Evolutionary conservation across 441 rosid genomes (phyloP), one percentile per base, ranked within the genome.

Genomic region (Sinapis alba): DNA sequence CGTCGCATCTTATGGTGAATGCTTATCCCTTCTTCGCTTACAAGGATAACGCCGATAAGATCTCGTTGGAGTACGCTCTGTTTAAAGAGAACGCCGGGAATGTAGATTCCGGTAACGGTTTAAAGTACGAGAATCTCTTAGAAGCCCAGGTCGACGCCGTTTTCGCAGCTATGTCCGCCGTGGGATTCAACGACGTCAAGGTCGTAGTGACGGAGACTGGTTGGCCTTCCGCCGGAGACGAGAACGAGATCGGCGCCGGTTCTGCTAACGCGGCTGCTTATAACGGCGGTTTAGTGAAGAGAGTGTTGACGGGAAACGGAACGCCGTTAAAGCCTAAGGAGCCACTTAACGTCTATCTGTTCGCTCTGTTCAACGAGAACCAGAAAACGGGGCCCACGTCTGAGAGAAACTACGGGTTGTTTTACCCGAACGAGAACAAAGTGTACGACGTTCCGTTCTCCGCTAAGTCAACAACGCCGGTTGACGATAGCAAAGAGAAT

Each of bases 71-170:
- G 8, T 92, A 94, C 81, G 87, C 97, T 19, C 19, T 94, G 82
- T 88, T 94, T 2, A 85, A 78, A 38, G 73, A 84, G 3, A 92
- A 92, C 68, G 75, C 84, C 12, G 99, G 96, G 0, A 84, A 76
- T 5, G 88, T 82, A 19, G 99, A 94, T 81, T 82, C 96, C 18
- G 96, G 93, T 32, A 94, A 83, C 72, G 98, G 96, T 13, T 72
- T 89, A 75, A 87, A 79, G 43, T 94, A 94, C 38, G 12, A 7
- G 19, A 94, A 79, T 78, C 89, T 94, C 10, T 73, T 94, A 2
- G 99, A 94, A 0, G 99, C 99, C 2, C 96, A 94, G 51, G 64
- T 92, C 73, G 99, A 92, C 81, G 97, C 99, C 23, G 94, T 94
- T 61, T 86, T 71, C 45, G 86, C 91, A 2, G 94, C 94, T 59